Conservation (phyloP, 176 grass and related monocot genomes). For the Dendrocalamus sinicus region DNA sequence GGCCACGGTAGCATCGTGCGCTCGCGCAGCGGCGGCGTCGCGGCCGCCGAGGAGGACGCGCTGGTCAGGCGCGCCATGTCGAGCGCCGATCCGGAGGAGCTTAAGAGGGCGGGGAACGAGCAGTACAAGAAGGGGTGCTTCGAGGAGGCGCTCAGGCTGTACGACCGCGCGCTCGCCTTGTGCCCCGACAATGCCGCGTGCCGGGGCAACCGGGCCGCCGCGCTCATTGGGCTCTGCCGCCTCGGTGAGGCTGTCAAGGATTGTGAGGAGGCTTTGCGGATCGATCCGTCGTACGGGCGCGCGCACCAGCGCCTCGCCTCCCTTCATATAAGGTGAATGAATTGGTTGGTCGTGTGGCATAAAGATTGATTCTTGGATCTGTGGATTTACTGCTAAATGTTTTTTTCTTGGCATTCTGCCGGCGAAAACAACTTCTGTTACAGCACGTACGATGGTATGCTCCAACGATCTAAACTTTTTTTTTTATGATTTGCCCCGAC, state of each 20-base stretch:
- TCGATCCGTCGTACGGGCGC: conserved; percentile 76
- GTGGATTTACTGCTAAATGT: neutral
- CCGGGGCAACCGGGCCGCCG: conserved; percentile 87
- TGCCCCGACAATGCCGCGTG: conserved; percentile 85
- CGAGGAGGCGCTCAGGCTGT: conserved; percentile 76
- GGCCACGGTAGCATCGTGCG: conserved; percentile 91
- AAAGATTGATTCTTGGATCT: conserved; percentile 43
- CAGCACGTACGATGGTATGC: neutral
- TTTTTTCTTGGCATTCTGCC: conserved; percentile 1
- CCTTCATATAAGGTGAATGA: conserved; percentile 66
- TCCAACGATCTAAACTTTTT: neutral
- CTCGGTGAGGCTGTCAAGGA: conserved; percentile 84
- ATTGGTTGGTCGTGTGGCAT: conserved; percentile 9
- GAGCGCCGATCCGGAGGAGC: conserved; percentile 82
- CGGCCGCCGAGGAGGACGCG: conserved; percentile 51
- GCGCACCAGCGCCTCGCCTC: conserved; percentile 88
- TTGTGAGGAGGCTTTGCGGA: conserved; percentile 81
- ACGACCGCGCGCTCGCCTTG: conserved; percentile 78
- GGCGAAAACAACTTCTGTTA: conserved; percentile 16
- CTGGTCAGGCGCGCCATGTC: conserved; percentile 57
- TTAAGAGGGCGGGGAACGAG: conserved; percentile 88
- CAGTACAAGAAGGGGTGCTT: conserved; percentile 80
- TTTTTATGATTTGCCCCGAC: neutral
- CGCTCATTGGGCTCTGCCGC: conserved; percentile 73
- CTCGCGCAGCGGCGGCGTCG: conserved; percentile 43